A percentile compares a stretch with the other conserved stretches of the same genome.
Conservation (phyloP, 768 basidiomycete genomes). For the Pisolithus orientalis region DNA sequence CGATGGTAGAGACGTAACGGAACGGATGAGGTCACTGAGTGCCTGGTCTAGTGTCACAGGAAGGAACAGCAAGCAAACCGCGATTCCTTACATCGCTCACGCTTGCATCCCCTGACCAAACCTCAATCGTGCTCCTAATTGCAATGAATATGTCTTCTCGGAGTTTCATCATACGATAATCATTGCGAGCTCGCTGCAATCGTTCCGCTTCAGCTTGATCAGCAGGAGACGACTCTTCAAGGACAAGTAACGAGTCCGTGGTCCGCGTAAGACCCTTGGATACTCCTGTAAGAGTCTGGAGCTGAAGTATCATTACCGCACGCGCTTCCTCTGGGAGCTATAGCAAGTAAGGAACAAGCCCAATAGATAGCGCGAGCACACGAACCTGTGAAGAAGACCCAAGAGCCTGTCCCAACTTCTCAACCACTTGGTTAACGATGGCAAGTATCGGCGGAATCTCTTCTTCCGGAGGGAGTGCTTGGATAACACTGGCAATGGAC, state of each 20-base stretch:
- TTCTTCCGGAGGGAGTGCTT: conserved; percentile 76
- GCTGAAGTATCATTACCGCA: conserved; percentile 55
- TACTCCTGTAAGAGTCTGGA: conserved; percentile 78
- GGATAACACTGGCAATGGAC: conserved; percentile 89
- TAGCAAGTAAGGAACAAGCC: not conserved
- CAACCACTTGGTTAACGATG: conserved; percentile 70
- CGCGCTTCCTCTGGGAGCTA: conserved; percentile 75
- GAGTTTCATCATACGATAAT: conserved; percentile 55
- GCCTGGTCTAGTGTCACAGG: conserved; percentile 37
- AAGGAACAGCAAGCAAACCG: conserved; percentile 1
- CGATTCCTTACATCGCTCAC: conserved; percentile 61
- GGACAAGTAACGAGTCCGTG: conserved; percentile 57
- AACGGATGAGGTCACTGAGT: conserved; percentile 77
- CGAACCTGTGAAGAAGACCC: conserved; percentile 49
- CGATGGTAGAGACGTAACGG: conserved; percentile 74
- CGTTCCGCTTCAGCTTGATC: conserved; percentile 44
- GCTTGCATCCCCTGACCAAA: conserved; percentile 77
- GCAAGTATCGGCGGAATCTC: conserved; percentile 75
- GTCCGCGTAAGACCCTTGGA: conserved; percentile 82
- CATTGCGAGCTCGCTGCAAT: conserved; percentile 56
- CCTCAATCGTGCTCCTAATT: conserved; percentile 53
- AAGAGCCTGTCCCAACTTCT: conserved; percentile 59
- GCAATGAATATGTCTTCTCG: conserved; percentile 61
- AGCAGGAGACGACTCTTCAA: conserved; percentile 48
- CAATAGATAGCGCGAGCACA: not conserved